A percentile compares a stretch with the other conserved stretches of the same genome.
Conservation (phyloP, 2,329 filamentous ascomycete genomes). For the Dendryphion nanum region DNA sequence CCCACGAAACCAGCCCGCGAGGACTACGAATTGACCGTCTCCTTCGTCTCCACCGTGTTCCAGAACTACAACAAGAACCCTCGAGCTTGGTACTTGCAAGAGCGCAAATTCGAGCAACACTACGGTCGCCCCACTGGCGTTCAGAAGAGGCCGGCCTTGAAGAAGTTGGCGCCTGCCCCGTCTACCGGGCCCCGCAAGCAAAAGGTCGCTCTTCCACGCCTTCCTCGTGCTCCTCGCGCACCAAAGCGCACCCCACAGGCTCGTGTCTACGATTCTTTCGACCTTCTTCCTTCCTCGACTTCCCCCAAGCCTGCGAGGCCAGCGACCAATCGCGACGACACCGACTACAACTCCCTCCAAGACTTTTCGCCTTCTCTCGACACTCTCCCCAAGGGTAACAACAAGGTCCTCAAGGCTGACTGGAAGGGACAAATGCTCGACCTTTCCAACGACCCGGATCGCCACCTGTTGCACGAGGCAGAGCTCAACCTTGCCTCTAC, state of each 20-base stretch:
- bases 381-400: slow-evolving; percentile 61
- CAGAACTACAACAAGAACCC: slow-evolving; percentile 41
- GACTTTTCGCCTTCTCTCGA: slow-evolving; percentile 70
- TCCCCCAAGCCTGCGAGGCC: slow-evolving; percentile 38
- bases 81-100: slow-evolving; percentile 36
- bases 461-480: slow-evolving; percentile 70
- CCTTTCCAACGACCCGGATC: slow-evolving; percentile 63
- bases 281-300: slow-evolving; percentile 28
- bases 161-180: slow-evolving; percentile 39
- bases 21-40: slow-evolving; percentile 37
- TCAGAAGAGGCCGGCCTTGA: slow-evolving; percentile 35
- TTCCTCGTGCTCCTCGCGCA: slow-evolving; percentile 32
- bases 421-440: slow-evolving; percentile 83
- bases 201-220: slow-evolving; percentile 33
- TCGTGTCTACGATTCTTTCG: slow-evolving; percentile 33
- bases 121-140: slow-evolving; percentile 45
- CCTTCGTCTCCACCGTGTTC: slow-evolving; percentile 34
- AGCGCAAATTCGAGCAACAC: slow-evolving; percentile 53
- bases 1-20: slow-evolving; percentile 33
- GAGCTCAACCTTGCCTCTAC: slow-evolving; percentile 75
- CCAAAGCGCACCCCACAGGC: slow-evolving; percentile 35
- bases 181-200: slow-evolving; percentile 28
- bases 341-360: slow-evolving; percentile 69
- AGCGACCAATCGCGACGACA: slow-evolving; percentile 73
- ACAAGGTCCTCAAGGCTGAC: slow-evolving; percentile 75